These are phyloP conservation scores for Tuber calosporum DNA, from an alignment of 495 filamentous ascomycete species.

Conservation along the genomic window DNA sequence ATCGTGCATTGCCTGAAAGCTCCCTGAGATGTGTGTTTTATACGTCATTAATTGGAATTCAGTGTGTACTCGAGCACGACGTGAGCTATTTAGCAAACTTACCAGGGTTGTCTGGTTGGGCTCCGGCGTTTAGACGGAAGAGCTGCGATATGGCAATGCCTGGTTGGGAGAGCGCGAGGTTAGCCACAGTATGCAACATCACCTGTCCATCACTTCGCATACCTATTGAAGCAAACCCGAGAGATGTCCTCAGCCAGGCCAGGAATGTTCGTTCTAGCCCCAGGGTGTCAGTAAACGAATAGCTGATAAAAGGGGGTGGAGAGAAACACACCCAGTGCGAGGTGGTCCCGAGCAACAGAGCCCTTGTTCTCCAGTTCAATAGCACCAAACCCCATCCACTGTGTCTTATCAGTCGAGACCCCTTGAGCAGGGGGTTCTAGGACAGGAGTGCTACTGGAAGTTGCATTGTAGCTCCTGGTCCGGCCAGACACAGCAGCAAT, in stretches of 20 bases:
- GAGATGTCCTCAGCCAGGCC: conserved; percentile 90
- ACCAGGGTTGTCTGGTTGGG: conserved; percentile 42
- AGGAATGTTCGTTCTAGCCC: conserved; percentile 84
- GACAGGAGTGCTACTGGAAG: conserved; percentile 5
- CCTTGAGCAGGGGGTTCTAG: conserved; percentile 18
- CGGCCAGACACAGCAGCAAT: conserved; percentile 22
- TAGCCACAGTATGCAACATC: conserved; percentile 7
- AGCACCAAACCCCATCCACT: conserved; percentile 58
- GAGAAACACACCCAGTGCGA: conserved; percentile 68
- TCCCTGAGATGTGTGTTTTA: conserved; percentile 17
- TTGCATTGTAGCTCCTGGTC: conserved; percentile 30
- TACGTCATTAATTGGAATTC: conserved; percentile 11
- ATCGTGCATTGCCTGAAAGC: conserved; percentile 53
- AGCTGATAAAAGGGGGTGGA: background rate
- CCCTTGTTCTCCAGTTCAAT: conserved; percentile 96
- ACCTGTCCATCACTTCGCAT: conserved; percentile 47
- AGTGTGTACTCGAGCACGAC: conserved; percentile 6
- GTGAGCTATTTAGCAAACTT: background rate
- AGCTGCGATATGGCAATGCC: conserved; percentile 94
- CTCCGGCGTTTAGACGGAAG: conserved; percentile 78
- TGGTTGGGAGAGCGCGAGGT: conserved; percentile 12
- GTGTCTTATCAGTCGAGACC: conserved; percentile 11
- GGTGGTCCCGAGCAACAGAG: conserved; percentile 86
- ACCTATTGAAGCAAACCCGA: conserved; percentile 93
- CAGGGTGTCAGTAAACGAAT: conserved; percentile 12